These are phyloP conservation scores for Glycine tomentella DNA, from an alignment of 306 rosid species.

Conservation along the genomic window DNA sequence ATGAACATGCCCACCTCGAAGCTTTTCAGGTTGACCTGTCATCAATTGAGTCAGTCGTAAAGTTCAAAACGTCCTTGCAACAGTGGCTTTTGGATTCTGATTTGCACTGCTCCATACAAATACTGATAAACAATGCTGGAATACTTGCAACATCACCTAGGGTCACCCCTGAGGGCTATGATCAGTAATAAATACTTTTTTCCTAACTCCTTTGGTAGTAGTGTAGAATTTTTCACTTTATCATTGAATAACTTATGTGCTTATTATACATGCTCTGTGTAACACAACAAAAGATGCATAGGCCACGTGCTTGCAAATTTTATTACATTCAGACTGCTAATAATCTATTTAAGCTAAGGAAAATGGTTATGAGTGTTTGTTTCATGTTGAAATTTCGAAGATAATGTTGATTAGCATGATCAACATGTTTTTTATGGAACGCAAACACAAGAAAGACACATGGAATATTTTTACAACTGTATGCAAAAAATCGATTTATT, in stretches of 20 bases:
- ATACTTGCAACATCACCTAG: slow-evolving; percentile 82
- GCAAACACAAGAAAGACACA: slow-evolving; percentile 5
- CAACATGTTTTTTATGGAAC: slow-evolving; percentile 36
- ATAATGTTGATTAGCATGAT: slow-evolving; percentile 22
- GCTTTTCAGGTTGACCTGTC: slow-evolving; percentile 77
- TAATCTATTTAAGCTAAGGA: slow-evolving; percentile 33
- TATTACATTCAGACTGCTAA: slow-evolving; percentile 38
- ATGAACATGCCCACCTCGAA: slow-evolving; percentile 66
- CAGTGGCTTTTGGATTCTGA: slow-evolving; percentile 77
- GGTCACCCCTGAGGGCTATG: slow-evolving; percentile 78
- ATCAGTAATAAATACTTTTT: slow-evolving; percentile 64
- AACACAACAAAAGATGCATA: slow-evolving; percentile 6
- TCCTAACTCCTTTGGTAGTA: slow-evolving; percentile 12
- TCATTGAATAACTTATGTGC: slow-evolving; percentile 21
- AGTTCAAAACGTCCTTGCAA: slow-evolving; percentile 67
- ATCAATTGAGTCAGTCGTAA: slow-evolving; percentile 63
- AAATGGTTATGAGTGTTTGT: slow-evolving; percentile 1
- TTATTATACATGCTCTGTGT: slow-evolving; percentile 15
- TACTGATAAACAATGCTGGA: slow-evolving; percentile 91
- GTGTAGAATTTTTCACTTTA: slow-evolving; percentile 15
- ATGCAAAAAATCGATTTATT: slow-evolving; percentile 16
- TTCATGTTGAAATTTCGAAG: slow-evolving; percentile 18
- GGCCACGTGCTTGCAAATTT: slow-evolving; percentile 14
- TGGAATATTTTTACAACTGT: slow-evolving; percentile 26
- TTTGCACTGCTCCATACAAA: slow-evolving; percentile 83